Base-by-base conservation (phyloP, 2,329 filamentous ascomycete genomes). In the Fusarium phyllophilum region DNA sequence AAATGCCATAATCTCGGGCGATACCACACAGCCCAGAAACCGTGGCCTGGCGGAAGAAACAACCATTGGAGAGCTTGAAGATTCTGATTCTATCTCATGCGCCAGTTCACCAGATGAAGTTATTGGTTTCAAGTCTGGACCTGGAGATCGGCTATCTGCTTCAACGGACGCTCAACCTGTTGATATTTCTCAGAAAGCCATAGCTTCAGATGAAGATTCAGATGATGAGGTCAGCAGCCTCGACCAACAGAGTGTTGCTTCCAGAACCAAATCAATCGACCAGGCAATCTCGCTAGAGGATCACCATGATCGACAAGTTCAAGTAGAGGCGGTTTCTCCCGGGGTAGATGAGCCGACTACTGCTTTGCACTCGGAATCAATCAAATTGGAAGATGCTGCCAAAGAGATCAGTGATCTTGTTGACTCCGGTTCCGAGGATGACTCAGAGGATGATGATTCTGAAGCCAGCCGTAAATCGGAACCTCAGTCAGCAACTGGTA, bases 21-120 rank as follows among this genome's bases (percentile, higher is more conserved):
- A 36, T 22, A 26, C 12, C 31, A 26, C 38, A 11, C 39, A 56
- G 18, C 17, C 59, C 24, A 48, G 41, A 12, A 29, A 54, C 24
- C 14, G 24, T 39, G 42, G 31, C 26, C 33, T 38, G 52, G 39
- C 15, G 29, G 38, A 36, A 44, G 42, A 68, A 29, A 39, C 15
- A 26, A 15, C 17, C 20, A 15, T 29, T 38, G 48, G 34, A 45
- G 34, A 38, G 24, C 22, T 45, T 8, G 31, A 44, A 26, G 58
- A 29, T 52, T 62, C 29, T 29, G 46, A 60, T 34, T 20, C 31
- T 54, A 20, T 51, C 24, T 60, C 58, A 29, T 36, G 51, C 41
- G 31, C 12, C 22, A 70, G 58, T 33, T 72, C 70, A 42, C 34
- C 42, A 36, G 69, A 66, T 22, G 41, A 36, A 39, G 34, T 29